These are phyloP conservation scores for Filobasidium uniguttulatum DNA, from an alignment of 1,284 basidiomycete genomes.

Conservation along the genomic window DNA sequence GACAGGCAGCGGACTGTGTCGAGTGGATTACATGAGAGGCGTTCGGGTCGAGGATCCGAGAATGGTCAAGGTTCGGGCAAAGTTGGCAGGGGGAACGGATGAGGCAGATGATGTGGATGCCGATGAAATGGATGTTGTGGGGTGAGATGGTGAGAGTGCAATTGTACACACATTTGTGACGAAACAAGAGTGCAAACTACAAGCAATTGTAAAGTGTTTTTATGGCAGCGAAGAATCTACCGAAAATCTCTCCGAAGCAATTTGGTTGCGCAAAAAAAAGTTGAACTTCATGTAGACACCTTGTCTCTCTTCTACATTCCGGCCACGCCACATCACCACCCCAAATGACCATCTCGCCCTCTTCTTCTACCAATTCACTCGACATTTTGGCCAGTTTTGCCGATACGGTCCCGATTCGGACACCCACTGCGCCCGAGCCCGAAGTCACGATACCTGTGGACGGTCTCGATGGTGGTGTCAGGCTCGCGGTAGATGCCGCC, in stretches of 20 bases:
- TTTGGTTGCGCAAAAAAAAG: neutral
- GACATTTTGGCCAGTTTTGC: constrained; percentile 22
- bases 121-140: neutral
- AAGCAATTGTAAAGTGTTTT: too few species aligned
- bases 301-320: too few species aligned
- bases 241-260: too few species aligned
- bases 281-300: neutral
- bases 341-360: constrained; percentile 14
- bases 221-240: too few species aligned
- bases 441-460: constrained; percentile 22
- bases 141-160: too few species aligned
- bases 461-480: constrained; percentile 27
- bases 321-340: too few species aligned
- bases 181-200: too few species aligned
- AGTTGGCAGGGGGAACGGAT: neutral
- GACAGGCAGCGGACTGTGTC: constrained; percentile 66
- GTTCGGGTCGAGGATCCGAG: too few species aligned
- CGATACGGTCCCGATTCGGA: constrained; percentile 23
- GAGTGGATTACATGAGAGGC: constrained; percentile 65
- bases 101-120: neutral
- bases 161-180: too few species aligned
- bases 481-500: constrained; percentile 55
- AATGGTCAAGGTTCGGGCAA: too few species aligned
- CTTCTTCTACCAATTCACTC: constrained; percentile 22
- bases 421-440: constrained; percentile 21